phyloP scores from a whole-genome alignment of 2,329 filamentous ascomycete genomes.

The Rutstroemia sp. region DNA sequence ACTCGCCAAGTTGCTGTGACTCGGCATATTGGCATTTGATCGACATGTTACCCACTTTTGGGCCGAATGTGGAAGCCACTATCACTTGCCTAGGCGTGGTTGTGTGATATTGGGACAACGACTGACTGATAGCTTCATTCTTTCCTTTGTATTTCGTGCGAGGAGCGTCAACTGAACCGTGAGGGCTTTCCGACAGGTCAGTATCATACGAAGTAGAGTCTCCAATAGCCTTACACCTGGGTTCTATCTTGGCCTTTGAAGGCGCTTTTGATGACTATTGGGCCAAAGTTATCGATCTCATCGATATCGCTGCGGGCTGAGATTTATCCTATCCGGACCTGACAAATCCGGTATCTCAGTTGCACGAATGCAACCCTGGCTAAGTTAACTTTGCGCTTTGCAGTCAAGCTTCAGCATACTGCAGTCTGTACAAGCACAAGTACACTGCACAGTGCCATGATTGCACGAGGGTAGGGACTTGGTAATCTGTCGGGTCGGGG shows the following conservation, averaged over 20 bases:
- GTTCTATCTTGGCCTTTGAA: background rate
- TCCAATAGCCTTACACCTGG: slow-evolving; percentile 2
- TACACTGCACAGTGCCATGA: too few relatives aligned
- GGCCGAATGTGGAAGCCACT: background rate
- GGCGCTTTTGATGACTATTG: slow-evolving; percentile 2
- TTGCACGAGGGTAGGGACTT: background rate
- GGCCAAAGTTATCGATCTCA: background rate
- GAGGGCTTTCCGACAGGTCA: slow-evolving; percentile 1
- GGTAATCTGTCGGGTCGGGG: background rate
- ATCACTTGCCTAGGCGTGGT: too few relatives aligned
- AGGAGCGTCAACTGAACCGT: background rate
- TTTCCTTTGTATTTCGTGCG: background rate
- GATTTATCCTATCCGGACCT: slow-evolving; percentile 1
- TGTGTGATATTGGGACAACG: too few relatives aligned
- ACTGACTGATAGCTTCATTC: too few relatives aligned
- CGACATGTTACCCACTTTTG: background rate
- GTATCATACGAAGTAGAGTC: background rate
- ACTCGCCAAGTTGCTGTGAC: too few relatives aligned
- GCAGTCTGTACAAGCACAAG: background rate
- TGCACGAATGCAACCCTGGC: background rate
- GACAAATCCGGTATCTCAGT: background rate
- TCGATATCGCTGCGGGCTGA: background rate
- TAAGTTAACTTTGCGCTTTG: background rate
- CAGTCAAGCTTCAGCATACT: background rate
- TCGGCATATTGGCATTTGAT: too few relatives aligned